A percentile compares a stretch with the other conserved stretches of the same genome.
phyloP scores from a whole-genome alignment of 768 basidiomycete genomes.

The Termitomyces sp. region DNA sequence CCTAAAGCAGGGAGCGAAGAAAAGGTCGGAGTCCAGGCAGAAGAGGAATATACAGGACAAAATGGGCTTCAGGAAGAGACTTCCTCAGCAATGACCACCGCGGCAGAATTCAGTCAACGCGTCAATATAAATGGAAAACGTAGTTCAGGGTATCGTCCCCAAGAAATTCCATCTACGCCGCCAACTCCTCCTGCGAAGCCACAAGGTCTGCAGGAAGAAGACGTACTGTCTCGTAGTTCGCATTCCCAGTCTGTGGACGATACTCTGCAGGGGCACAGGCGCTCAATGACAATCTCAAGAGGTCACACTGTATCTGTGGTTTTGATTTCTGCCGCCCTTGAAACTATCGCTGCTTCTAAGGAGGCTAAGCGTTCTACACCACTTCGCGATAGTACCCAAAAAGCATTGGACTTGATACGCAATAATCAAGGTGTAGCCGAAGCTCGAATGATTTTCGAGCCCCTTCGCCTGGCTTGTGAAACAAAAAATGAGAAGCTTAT shows the following conservation, averaged over 20 bases:
- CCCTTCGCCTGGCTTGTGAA: conserved; percentile 94
- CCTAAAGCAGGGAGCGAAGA: not conserved
- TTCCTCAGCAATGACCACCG: not conserved
- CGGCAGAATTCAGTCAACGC: not conserved
- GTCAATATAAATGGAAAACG: not conserved
- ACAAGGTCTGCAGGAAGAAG: not conserved
- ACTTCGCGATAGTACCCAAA: conserved; percentile 79
- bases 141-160: not conserved
- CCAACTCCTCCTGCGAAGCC: conserved; percentile 13
- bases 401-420: conserved; percentile 77
- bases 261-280: conserved; percentile 30
- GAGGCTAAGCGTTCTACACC: conserved; percentile 80
- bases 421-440: conserved; percentile 67
- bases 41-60: not conserved
- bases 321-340: conserved; percentile 78
- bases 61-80: not conserved
- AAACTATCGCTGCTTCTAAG: conserved; percentile 80
- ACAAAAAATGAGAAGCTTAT: conserved; percentile 89
- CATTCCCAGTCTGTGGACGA: conserved; percentile 1
- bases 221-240: not conserved
- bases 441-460: conserved; percentile 90
- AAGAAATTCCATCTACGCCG: conserved; percentile 1
- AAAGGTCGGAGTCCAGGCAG: not conserved
- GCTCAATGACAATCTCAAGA: conserved; percentile 57
- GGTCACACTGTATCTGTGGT: conserved; percentile 75